A percentile compares a stretch with the other conserved stretches of the same genome.
Conservation (phyloP, 192 early-diverging fungal species). For the Backusella liffmaniae region DNA sequence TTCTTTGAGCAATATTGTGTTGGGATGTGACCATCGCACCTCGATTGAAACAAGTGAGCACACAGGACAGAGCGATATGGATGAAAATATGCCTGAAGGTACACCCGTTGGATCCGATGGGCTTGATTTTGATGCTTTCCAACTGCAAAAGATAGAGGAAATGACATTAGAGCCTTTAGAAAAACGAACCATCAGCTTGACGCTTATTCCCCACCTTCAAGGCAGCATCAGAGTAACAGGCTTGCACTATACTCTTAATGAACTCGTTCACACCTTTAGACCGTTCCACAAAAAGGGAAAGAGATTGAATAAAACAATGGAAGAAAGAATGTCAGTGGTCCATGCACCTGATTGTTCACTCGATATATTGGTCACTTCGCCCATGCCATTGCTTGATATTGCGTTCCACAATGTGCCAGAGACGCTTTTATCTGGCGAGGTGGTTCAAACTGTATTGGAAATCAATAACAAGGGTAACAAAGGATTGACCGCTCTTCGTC, state of each 20-base stretch:
- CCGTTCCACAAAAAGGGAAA: constrained; percentile 65
- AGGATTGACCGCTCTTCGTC: constrained; percentile 64
- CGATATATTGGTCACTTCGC: constrained; percentile 70
- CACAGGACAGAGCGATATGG: background rate
- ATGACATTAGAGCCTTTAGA: constrained; percentile 53
- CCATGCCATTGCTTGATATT: constrained; percentile 84
- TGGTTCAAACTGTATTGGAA: constrained; percentile 66
- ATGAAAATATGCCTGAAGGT: constrained; percentile 13
- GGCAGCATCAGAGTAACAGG: constrained; percentile 75
- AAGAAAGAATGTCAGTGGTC: constrained; percentile 53
- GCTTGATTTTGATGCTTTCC: constrained; percentile 48
- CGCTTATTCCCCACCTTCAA: constrained; percentile 68
- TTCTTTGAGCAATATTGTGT: constrained; percentile 58
- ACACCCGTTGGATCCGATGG: constrained; percentile 11
- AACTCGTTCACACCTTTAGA: constrained; percentile 69
- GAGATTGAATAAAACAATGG: constrained; percentile 75
- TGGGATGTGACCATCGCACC: constrained; percentile 54
- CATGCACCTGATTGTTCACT: constrained; percentile 75
- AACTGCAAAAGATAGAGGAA: constrained; percentile 56
- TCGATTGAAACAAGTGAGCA: constrained; percentile 23
- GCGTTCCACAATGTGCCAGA: constrained; percentile 76
- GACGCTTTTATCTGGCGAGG: constrained; percentile 80
- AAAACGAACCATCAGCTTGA: constrained; percentile 46
- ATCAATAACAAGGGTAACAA: constrained; percentile 83
- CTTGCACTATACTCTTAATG: constrained; percentile 75